Conservation (phyloP, 164 flowering plant species). For the Liquidambar formosana region DNA sequence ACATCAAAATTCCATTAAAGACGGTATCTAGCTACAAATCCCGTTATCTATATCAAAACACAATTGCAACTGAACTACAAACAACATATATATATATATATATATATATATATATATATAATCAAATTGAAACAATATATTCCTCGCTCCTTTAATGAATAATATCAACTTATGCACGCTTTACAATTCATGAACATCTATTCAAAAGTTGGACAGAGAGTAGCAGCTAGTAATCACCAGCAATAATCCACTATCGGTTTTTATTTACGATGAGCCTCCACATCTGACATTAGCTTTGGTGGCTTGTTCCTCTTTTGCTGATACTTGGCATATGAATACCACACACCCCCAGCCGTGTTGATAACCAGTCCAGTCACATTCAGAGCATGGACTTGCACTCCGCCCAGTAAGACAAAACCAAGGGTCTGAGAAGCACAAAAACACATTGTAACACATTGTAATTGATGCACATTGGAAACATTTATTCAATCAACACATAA, state of each 20-base stretch:
- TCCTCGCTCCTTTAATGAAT: no score
- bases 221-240: no score
- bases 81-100: no score
- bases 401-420: conserved; percentile 90
- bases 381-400: conserved; percentile 84
- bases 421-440: conserved; percentile 55
- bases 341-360: conserved; percentile 94
- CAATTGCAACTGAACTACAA: no score
- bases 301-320: conserved; percentile 72
- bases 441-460: neutral
- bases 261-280: conserved; percentile 58
- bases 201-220: no score
- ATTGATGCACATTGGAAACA: neutral
- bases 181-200: no score
- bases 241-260: neutral
- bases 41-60: no score
- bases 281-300: conserved; percentile 48
- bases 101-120: no score
- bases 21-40: no score
- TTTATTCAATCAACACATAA: neutral
- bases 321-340: conserved; percentile 94
- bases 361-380: conserved; percentile 88
- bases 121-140: no score
- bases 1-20: no score
- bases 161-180: no score